These are phyloP conservation scores for Rhodotorula sp. DNA, from an alignment of 1,284 basidiomycete genomes.

Conservation along the genomic window DNA sequence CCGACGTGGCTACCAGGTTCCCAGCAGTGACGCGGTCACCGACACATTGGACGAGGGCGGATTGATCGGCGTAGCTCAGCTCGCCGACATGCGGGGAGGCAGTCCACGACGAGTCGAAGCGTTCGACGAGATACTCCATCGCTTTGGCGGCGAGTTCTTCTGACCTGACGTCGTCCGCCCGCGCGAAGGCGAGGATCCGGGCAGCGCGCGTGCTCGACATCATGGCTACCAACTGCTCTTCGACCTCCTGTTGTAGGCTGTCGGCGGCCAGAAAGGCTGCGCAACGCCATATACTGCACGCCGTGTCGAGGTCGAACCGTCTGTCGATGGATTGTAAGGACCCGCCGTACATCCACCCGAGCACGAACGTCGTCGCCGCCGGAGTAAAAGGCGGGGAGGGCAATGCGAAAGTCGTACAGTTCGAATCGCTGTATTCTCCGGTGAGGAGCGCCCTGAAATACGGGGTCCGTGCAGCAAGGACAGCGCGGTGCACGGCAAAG, in stretches of 20 bases:
- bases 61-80: slow-evolving; percentile 65
- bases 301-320: slow-evolving; percentile 86
- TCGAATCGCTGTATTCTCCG: slow-evolving; percentile 50
- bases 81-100: slow-evolving; percentile 71
- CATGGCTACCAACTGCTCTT: slow-evolving; percentile 80
- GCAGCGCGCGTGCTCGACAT: slow-evolving; percentile 59
- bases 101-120: slow-evolving; percentile 79
- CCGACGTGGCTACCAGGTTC: slow-evolving; percentile 63
- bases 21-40: slow-evolving; percentile 63
- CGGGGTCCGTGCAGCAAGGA: slow-evolving; percentile 81
- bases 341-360: slow-evolving; percentile 92
- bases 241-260: slow-evolving; percentile 73
- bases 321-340: slow-evolving; percentile 89
- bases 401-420: slow-evolving; percentile 61
- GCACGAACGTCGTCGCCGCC: slow-evolving; percentile 83
- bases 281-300: slow-evolving; percentile 82
- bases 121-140: slow-evolving; percentile 68
- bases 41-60: slow-evolving; percentile 67
- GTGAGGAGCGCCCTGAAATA: slow-evolving; percentile 79
- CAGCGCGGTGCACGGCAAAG: slow-evolving; percentile 89
- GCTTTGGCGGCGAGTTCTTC: slow-evolving; percentile 67
- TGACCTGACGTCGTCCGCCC: slow-evolving; percentile 72
- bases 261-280: slow-evolving; percentile 77
- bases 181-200: slow-evolving; percentile 74
- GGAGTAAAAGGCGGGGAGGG: slow-evolving; percentile 94